phyloP scores from a whole-genome alignment of 2,329 filamentous ascomycete genomes.

The Podosphaera leucotricha region DNA sequence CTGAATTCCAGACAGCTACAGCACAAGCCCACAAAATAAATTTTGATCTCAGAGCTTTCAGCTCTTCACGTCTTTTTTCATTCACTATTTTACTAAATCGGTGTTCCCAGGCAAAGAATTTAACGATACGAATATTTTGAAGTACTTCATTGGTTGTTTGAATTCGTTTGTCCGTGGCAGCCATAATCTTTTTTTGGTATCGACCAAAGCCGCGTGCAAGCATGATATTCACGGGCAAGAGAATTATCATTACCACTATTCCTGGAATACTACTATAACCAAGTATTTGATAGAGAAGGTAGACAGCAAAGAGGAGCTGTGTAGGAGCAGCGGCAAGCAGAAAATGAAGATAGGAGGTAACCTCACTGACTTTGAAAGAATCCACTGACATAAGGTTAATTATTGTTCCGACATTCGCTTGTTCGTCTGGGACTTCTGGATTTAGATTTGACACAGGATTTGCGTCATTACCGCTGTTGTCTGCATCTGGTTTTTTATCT shows the following conservation, averaged over 20 bases:
- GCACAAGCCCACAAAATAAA: conserved; percentile 84
- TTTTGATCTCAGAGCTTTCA: conserved; percentile 53
- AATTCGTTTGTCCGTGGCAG: conserved; percentile 84
- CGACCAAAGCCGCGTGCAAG: conserved; percentile 68
- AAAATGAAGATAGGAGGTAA: conserved; percentile 87
- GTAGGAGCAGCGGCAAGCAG: conserved; percentile 80
- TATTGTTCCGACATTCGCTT: conserved; percentile 89
- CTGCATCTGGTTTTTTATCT: conserved; percentile 22
- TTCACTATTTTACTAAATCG: conserved; percentile 71
- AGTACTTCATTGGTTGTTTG: conserved; percentile 92
- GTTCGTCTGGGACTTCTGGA: conserved; percentile 29
- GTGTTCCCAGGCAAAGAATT: conserved; percentile 96
- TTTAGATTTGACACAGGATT: conserved; percentile 3
- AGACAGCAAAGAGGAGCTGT: conserved; percentile 60
- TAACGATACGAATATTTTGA: conserved; percentile 96
- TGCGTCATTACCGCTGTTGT: conserved; percentile 16
- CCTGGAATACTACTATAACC: conserved; percentile 86
- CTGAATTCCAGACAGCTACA: conserved; percentile 89
- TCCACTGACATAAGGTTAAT: conserved; percentile 99
- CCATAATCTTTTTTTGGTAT: conserved; percentile 77
- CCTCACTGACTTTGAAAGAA: conserved; percentile 93
- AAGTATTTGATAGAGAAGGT: conserved; percentile 70
- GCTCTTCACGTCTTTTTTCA: conserved; percentile 61
- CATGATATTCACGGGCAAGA: conserved; percentile 74
- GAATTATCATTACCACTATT: conserved; percentile 67